Evolutionary conservation across 441 rosid genomes (phyloP).

Genomic region (Euphorbia celastroides): DNA sequence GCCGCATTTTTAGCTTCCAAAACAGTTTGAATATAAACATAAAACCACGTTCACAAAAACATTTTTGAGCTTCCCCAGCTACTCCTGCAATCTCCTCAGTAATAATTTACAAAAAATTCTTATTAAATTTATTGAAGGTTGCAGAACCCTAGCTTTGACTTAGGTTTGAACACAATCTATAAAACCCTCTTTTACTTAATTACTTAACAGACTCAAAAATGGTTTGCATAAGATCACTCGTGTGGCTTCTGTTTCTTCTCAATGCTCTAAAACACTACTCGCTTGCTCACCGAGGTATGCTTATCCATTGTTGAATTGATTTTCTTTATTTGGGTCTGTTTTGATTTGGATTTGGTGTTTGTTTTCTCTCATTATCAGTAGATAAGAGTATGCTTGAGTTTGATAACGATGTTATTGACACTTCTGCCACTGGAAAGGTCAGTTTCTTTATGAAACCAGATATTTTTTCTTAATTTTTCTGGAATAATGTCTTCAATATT

Average conservation of each 20-base stretch:
- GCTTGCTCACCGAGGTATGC: conserved; percentile 30
- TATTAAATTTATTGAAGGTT: conserved; percentile 17
- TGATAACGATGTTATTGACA: conserved; percentile 10
- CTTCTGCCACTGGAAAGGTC: conserved; percentile 21
- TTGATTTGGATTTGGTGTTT: conserved; percentile 5
- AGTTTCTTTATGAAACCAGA: neutral
- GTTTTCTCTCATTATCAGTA: conserved; percentile 8
- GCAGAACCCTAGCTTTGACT: conserved; percentile 45
- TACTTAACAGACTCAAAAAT: conserved; percentile 10
- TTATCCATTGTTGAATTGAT: neutral
- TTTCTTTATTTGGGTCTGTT: neutral
- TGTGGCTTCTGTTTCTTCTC: conserved; percentile 28
- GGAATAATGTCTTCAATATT: no score
- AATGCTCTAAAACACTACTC: conserved; percentile 23
- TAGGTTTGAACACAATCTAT: conserved; percentile 36
- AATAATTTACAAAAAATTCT: conserved; percentile 4
- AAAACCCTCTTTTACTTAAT: conserved; percentile 14
- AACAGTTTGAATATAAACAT: neutral
- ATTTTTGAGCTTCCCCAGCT: conserved; percentile 23
- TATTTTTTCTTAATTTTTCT: neutral
- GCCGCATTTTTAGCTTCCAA: conserved; percentile 3
- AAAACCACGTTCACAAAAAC: conserved; percentile 15
- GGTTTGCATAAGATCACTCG: conserved; percentile 24
- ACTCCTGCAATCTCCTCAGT: conserved; percentile 23
- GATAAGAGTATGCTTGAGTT: conserved; percentile 12